Evolutionary conservation across 306 rosid genomes (phyloP).

Genomic region (Medicago arabica): DNA sequence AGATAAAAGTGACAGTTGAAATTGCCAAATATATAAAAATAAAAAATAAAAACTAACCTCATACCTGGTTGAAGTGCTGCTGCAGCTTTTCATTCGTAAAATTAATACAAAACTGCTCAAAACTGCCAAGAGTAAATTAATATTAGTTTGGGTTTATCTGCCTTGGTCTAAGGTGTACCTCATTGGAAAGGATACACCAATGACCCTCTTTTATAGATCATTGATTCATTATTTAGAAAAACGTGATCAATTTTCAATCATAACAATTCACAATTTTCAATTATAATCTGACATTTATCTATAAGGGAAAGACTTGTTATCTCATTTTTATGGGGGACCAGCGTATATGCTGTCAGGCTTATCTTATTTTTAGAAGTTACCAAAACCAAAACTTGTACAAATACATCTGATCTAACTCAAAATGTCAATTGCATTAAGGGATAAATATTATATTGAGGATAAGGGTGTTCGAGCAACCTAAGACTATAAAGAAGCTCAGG

Average conservation of each 20-base stretch:
- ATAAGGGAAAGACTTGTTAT: not conserved
- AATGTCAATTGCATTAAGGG: slow-evolving; percentile 29
- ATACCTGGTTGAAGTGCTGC: slow-evolving; percentile 99
- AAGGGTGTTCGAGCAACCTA: slow-evolving; percentile 39
- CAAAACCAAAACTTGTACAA: slow-evolving; percentile 21
- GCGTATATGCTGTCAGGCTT: slow-evolving; percentile 6
- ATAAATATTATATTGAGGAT: slow-evolving; percentile 15
- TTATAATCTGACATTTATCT: slow-evolving; percentile 7
- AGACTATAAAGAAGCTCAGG: slow-evolving; percentile 26
- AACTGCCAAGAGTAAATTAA: slow-evolving; percentile 59
- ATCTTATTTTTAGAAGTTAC: slow-evolving; percentile 30
- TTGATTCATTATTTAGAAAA: not conserved
- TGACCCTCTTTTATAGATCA: not conserved
- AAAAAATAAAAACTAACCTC: slow-evolving; percentile 92
- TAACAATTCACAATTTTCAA: not conserved
- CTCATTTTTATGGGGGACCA: slow-evolving; percentile 4
- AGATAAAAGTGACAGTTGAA: slow-evolving; percentile 44
- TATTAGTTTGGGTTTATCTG: slow-evolving; percentile 35
- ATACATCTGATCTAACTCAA: slow-evolving; percentile 21
- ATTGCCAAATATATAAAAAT: slow-evolving; percentile 53
- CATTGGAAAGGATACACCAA: slow-evolving; percentile 3
- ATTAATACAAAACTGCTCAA: slow-evolving; percentile 94
- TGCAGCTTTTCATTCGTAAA: slow-evolving; percentile 96
- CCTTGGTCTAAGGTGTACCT: not conserved
- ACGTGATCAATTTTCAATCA: not conserved